A percentile compares a stretch with the other conserved stretches of the same genome.
Evolutionary conservation across 2,329 filamentous ascomycete genomes (phyloP).

Genomic region (Sporothrix phasma): DNA sequence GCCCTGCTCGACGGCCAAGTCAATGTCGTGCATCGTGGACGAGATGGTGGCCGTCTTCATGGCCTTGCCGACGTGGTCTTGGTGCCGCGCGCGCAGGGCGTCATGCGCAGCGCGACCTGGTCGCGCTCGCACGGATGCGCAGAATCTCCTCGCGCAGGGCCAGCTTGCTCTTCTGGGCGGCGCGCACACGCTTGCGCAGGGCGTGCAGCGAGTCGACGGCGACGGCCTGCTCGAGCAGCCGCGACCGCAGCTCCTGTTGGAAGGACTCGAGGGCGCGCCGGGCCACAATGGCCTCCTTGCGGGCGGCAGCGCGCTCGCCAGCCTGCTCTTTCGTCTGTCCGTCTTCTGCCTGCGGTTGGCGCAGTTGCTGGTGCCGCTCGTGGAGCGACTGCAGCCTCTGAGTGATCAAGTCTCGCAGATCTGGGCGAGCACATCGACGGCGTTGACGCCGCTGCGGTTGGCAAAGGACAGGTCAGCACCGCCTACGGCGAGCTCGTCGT

Average conservation of each 20-base stretch:
- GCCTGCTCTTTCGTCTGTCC: too few species aligned
- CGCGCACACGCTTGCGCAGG: slow-evolving; percentile 46
- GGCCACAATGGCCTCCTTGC: slow-evolving; percentile 46
- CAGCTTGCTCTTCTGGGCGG: slow-evolving; percentile 48
- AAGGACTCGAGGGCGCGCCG: slow-evolving; percentile 49
- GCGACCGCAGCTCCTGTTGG: slow-evolving; percentile 44
- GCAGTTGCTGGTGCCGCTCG: slow-evolving; percentile 25
- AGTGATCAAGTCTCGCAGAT: slow-evolving; percentile 53
- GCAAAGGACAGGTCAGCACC: slow-evolving; percentile 44
- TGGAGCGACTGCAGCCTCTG: slow-evolving; percentile 39
- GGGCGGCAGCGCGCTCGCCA: slow-evolving; percentile 28
- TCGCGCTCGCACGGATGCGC: slow-evolving; percentile 49
- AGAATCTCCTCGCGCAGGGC: slow-evolving; percentile 50
- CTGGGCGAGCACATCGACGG: slow-evolving; percentile 51
- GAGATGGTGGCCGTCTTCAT: slow-evolving; percentile 46
- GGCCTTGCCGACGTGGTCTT: slow-evolving; percentile 42
- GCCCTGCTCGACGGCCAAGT: slow-evolving; percentile 39
- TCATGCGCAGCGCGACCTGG: slow-evolving; percentile 52
- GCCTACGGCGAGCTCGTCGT: slow-evolving; percentile 36
- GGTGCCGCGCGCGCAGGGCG: slow-evolving; percentile 49
- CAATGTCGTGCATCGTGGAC: slow-evolving; percentile 50
- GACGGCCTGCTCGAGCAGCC: slow-evolving; percentile 51
- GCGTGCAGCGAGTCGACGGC: slow-evolving; percentile 49
- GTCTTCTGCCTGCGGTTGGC: slow-evolving; percentile 23
- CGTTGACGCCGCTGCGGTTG: slow-evolving; percentile 46